Evolutionary conservation across 345 rosid genomes (phyloP), one percentile per base, ranked within the genome.

Genomic region (Moricandia moricandioides): DNA sequence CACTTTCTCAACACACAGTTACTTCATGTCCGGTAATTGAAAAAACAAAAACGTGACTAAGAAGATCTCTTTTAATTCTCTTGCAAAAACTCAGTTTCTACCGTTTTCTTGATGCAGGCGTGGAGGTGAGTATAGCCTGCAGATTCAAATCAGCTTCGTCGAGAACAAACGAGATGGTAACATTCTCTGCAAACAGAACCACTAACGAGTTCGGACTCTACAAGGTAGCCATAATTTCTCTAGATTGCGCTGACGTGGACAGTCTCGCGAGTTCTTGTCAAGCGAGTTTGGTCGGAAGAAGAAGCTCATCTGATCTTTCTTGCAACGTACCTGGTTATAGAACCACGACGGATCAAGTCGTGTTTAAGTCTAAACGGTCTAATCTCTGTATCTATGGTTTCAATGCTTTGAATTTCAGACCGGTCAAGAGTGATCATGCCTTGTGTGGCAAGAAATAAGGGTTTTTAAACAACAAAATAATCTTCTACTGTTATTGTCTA

Each of bases 1-100:
- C 86, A 92, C 78, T 80, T 96, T 92, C 88, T 84, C 99, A 70
- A 92, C 52, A 51, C 88, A 92, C 91, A 91, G 98, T 87, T 96
- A 91, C 91, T 96, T 96, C 91, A 71, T 96, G 72, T 85, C 96
- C 56, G 99, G 99, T 95, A 54, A 83, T 4, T 47, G 1, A 4
- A 5, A 34, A 16, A 49, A 0, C 67, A 9, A 21, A 71, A 21
- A 26, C 8, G 6, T 30, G 47, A 34, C 39, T 18, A 17, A 24
- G 13, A 56, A 18, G 7, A 31, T 64, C 31, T 33, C 24, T 13
- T 18, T 30, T 9, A 7, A 10, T 7, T 12, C 6, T 66, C 61
- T 65, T 65, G 0, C 18, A 18, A 40, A 21, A 33, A 6, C 16
- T 26, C 8, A 47, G 26, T 21, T 14, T 67, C 52, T 51, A 54